Conservation (phyloP, 2,329 filamentous ascomycete species). For the Diaporthe ilicicola region DNA sequence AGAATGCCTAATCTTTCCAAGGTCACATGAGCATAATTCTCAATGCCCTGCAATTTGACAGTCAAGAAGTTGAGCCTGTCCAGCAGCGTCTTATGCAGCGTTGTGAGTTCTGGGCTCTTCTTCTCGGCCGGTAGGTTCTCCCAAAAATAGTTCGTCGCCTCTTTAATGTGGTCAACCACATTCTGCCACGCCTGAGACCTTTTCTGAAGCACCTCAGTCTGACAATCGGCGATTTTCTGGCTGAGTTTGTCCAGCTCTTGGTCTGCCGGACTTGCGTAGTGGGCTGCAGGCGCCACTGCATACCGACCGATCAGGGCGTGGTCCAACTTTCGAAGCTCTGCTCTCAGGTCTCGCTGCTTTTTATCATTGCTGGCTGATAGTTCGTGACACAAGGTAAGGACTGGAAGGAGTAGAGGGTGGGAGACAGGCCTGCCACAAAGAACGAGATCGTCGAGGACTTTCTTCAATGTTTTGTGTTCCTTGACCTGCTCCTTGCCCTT, state of each 20-base stretch:
- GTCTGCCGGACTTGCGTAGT: constrained; percentile 34
- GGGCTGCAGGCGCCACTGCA: constrained; percentile 34
- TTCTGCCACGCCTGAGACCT: constrained; percentile 43
- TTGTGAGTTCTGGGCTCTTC: constrained; percentile 30
- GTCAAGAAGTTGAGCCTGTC: constrained; percentile 43
- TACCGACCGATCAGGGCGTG: constrained; percentile 41
- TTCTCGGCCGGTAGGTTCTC: constrained; percentile 10
- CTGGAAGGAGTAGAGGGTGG: constrained; percentile 45
- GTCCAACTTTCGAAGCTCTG: constrained; percentile 42
- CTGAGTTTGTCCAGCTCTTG: constrained; percentile 43
- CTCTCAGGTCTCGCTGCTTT: constrained; percentile 41
- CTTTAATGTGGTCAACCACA: constrained; percentile 37
- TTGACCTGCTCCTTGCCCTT: too few species aligned
- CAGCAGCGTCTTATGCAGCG: constrained; percentile 40
- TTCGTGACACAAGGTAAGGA: constrained; percentile 41
- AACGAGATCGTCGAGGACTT: constrained; percentile 39
- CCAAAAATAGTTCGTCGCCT: constrained; percentile 36
- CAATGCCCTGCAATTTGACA: constrained; percentile 46
- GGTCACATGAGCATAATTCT: constrained; percentile 46
- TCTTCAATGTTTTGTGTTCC: constrained; percentile 39
- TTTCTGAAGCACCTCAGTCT: constrained; percentile 45
- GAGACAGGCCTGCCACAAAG: constrained; percentile 38
- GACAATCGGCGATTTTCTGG: constrained; percentile 41
- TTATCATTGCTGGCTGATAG: constrained; percentile 41
- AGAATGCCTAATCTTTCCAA: constrained; percentile 45